Base-by-base conservation (phyloP, 192 early-diverging fungal species). In the Podila epigama region DNA sequence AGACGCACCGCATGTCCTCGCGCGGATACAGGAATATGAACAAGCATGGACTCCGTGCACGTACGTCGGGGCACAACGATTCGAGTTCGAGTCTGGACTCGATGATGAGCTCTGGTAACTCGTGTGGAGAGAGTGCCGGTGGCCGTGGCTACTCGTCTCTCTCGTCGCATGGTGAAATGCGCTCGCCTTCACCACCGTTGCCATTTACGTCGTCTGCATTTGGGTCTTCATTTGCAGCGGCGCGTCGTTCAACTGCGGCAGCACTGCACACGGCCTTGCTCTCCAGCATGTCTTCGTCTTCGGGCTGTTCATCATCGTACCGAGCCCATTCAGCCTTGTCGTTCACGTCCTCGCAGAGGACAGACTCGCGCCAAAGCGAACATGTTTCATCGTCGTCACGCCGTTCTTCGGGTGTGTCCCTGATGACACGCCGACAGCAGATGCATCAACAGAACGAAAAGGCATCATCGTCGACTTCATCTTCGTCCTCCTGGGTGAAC, bases 31-130 rank as follows among this genome's bases (percentile, higher is more conserved):
- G 20, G 10, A 53, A 22, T 37, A 20, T 32, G 7, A 61, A 55
- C 58, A 69, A 60, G 35, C 58, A 58, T 33, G 50, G 57, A 3
- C 28, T 42, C 18, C 31, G 34, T 3, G 33, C 67, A 4, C 32
- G 61, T 18, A 33, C 54, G 13, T n/a, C n/a, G n/a, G 63, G 20
- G n/a, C 28, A 57, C 54, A 68, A 51, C 22, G 60, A 61, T 27
- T 77, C 73, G 50, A 68, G 59, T 2, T 77, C 73, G 5, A 77
- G 73, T 29, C 6, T 68, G 32, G 73, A 77, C 44, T 77, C 73
- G 42, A 63, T 68, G 60, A 16, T 61, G 25, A 77, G 66, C 1
- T 71, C 61, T 2, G 42, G 13, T 13, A 18, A 39, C 10, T 77
- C 73, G 20, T 50, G 37, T 20, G 42, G 5, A 0, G 55, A 39